Evolutionary conservation across 257 asterid genomes (phyloP), one percentile per base, ranked within the genome.

Genomic region (Forsythia suspensa): DNA sequence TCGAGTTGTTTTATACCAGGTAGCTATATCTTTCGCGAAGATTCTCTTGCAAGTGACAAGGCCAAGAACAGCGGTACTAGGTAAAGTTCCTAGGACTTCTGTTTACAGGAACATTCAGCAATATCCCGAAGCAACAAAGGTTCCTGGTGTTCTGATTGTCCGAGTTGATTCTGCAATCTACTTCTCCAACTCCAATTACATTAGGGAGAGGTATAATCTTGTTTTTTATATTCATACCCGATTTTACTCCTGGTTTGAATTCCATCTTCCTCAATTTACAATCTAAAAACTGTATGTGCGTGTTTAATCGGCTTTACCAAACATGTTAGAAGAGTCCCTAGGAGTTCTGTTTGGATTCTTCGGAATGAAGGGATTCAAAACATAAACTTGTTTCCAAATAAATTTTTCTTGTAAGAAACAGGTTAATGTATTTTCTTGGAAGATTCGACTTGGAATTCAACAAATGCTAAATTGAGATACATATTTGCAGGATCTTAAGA

Each of bases 1-100:
- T 43, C 37, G 13, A 41, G 20, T 16, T 36, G 15, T 65, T 39
- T 15, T 21, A 42, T 68, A 11, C 77, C 72, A 90, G 93, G 95
- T 92, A 42, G 88, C 79, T 2, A 86, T 90, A 82, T 92, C 97
- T 4, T 88, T 92, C 34, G 96, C 92, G 71, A 90, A 90, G 86
- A 89, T 92, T 77, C 97, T 92, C 39, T 92, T 92, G 46, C 96
- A 90, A 84, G 97, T 91, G 16, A 91, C 97, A 7, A 82, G 97
- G 77, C 97, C 97, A 20, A 74, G 93, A 29, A 88, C 90, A 4
- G 90, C 90, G 0, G 88, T 90, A 6, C 91, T 89, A 3, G 97
- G 97, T 2, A 90, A 81, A 69, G 75, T 92, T 44, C 96, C 97
- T 0, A 83, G 92, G 75, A 90, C 97, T 20, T 38, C 44, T 8